Percentiles rank a stretch among this genome's conserved stretches.
Conservation (phyloP, 805 yeast genomes). For the Vanderwaltozyma tropicalis region DNA sequence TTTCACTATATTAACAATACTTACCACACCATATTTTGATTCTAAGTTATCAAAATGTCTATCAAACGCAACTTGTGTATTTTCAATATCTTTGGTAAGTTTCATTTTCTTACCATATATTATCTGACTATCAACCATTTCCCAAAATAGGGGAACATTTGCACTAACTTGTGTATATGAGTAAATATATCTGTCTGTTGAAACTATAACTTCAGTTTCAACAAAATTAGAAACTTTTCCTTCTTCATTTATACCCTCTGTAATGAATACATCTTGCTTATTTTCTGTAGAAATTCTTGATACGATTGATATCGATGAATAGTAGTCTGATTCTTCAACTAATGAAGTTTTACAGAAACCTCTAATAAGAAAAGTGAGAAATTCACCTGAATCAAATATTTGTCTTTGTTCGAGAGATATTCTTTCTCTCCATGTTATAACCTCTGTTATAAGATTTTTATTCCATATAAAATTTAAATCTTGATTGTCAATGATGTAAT, state of each 20-base stretch:
- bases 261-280: constrained; percentile 78
- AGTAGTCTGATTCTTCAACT: constrained; percentile 16
- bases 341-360: constrained; percentile 75
- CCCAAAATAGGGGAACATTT: constrained; percentile 92
- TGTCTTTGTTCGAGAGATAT: constrained; percentile 49
- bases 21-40: constrained; percentile 74
- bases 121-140: constrained; percentile 58
- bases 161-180: constrained; percentile 84
- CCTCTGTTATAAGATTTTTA: constrained; percentile 67
- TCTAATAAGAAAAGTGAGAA: constrained; percentile 74
- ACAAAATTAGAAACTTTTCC: constrained; percentile 89
- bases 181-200: constrained; percentile 40
- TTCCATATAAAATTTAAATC: constrained; percentile 89
- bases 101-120: constrained; percentile 71
- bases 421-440: constrained; percentile 59
- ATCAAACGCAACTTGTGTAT: constrained; percentile 79
- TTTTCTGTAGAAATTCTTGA: constrained; percentile 85
- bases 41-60: constrained; percentile 66
- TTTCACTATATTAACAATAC: constrained; percentile 62
- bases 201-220: constrained; percentile 75
- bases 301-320: constrained; percentile 52
- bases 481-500: constrained; percentile 37
- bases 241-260: constrained; percentile 82
- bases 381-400: constrained; percentile 54
- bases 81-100: constrained; percentile 68